These are phyloP conservation scores for Pyrenochaeta sp. DNA, from an alignment of 2,329 filamentous ascomycete species.

Conservation along the genomic window DNA sequence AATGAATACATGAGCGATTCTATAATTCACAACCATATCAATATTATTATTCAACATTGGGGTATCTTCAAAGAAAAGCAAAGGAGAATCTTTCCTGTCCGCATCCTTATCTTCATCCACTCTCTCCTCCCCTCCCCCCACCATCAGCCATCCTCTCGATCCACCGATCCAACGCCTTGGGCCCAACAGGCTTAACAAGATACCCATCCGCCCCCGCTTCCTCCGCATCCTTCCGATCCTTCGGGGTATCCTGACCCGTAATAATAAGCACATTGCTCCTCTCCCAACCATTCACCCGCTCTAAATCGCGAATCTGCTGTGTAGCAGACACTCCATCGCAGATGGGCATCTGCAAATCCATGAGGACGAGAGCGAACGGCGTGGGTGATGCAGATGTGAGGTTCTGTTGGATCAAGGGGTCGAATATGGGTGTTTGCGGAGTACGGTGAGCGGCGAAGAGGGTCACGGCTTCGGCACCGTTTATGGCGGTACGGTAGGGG, in stretches of 20 bases:
- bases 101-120: too few relatives aligned
- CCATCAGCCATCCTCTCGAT: constrained; percentile 29
- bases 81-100: too few relatives aligned
- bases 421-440: too few relatives aligned
- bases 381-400: too few relatives aligned
- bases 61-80: too few relatives aligned
- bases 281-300: constrained; percentile 29
- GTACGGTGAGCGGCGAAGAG: too few relatives aligned
- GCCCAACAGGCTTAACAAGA: constrained; percentile 41
- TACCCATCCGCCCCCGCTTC: constrained; percentile 42
- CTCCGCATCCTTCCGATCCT: constrained; percentile 31
- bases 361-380: constrained; percentile 47
- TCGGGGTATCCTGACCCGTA: constrained; percentile 41
- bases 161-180: constrained; percentile 34
- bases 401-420: too few relatives aligned
- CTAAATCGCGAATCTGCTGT: constrained; percentile 41
- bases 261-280: constrained; percentile 42
- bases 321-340: constrained; percentile 49
- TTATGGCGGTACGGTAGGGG: constrained; percentile 47
- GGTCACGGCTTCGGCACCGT: constrained; percentile 54
- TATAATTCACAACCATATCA: too few relatives aligned
- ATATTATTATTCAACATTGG: too few relatives aligned
- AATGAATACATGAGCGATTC: too few relatives aligned
- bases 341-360: constrained; percentile 53
- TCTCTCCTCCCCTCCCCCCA: too few relatives aligned